These are phyloP conservation scores for Kluyveromyces lactis DNA, from an alignment of 805 yeast genomes.

Conservation along the genomic window DNA sequence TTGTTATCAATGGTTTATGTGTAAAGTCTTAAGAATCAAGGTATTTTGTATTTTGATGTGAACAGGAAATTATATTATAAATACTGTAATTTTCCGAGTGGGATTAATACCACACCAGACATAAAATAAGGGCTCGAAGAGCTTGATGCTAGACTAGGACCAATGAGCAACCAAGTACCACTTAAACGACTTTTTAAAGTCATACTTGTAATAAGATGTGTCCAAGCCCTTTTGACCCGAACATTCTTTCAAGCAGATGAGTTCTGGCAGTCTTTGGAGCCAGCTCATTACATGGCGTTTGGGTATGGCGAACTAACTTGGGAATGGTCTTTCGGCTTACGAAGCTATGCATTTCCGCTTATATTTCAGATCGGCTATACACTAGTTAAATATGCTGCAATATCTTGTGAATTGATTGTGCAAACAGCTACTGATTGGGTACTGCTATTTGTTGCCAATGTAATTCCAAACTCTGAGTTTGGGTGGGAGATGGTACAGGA, in stretches of 20 bases:
- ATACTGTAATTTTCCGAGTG: too few relatives aligned
- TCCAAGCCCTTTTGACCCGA: conserved; percentile 52
- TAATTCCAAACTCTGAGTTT: conserved; percentile 4
- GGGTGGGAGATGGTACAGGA: conserved; percentile 7
- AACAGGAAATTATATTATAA: too few relatives aligned
- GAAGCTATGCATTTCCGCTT: conserved; percentile 77
- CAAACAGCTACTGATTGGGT: conserved; percentile 1
- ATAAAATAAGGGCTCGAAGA: too few relatives aligned
- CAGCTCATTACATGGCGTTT: conserved; percentile 69
- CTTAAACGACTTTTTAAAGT: background rate
- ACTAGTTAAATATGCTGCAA: conserved; percentile 5
- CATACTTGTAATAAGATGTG: conserved; percentile 37
- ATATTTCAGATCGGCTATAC: conserved; percentile 39
- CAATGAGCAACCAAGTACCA: background rate
- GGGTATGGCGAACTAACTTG: conserved; percentile 84
- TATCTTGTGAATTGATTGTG: conserved; percentile 1
- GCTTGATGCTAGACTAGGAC: too few relatives aligned
- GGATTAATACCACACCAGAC: too few relatives aligned
- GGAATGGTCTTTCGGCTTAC: conserved; percentile 79
- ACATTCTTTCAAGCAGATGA: conserved; percentile 97
- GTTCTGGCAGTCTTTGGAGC: conserved; percentile 86
- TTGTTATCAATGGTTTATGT: too few relatives aligned
- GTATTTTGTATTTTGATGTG: too few relatives aligned
- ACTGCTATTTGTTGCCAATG: background rate
- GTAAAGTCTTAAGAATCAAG: too few relatives aligned